Evolutionary conservation across 495 filamentous ascomycete species (phyloP), one percentile per base, ranked within the genome.

Genomic region (Astrothelium macrocarpum): DNA sequence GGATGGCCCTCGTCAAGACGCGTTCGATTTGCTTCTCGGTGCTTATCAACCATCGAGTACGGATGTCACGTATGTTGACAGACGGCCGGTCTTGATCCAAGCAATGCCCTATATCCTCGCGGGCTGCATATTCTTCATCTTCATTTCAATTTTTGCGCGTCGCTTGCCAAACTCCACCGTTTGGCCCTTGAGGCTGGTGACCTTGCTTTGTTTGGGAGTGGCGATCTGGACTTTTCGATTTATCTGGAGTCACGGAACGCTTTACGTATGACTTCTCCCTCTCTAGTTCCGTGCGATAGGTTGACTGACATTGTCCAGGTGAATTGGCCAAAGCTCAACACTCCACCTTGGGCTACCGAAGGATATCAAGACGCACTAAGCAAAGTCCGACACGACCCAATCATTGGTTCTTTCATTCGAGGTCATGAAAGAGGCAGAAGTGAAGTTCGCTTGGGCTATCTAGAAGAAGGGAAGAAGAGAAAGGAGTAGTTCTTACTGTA

Each of bases 391-490:
- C 84, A 89, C 65, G 90, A 94, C 74, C 82, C 83, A 65, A 72
- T 96, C 25, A 78, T 96, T 64, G 92, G 91, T 1, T 75, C 79
- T 34, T 79, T 89, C 61, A 84, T 93, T 42, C 82, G 82, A 16
- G 79, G 82, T 66, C 90, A 91, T 68, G 89, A 91, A 72, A 80
- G 88, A 26, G 88, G 90, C 12, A 79, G 86, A 36, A 95, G 89
- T 76, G 88, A 85, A 64, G 86, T 88, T 32, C 79, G 88, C 49
- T 83, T 94, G 59, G 83, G 87, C 56, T 90, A 88, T 72, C 77
- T 95, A 43, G 93, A 97, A 73, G 93, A 97, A 71, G 93, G 93
- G 20, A 97, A 97, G 81, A 96, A 96, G 78, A 89, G 93, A 76
- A 32, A 61, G 18, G 66, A 68, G 60, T 68, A 65, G 16, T 29